phyloP scores from a whole-genome alignment of 371 early-diverging fungal species.

The Sanchytrium tribonematis region DNA sequence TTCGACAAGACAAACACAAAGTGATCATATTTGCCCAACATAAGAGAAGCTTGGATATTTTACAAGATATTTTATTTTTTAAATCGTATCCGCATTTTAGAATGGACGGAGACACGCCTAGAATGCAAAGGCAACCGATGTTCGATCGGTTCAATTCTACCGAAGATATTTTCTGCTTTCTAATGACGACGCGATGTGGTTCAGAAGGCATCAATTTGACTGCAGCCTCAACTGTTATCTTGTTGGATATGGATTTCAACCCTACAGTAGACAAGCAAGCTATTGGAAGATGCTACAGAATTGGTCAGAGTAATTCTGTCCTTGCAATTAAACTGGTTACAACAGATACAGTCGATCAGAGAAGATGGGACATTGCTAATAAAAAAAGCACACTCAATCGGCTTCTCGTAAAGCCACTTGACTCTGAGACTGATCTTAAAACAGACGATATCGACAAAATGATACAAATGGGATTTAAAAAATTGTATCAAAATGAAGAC shows the following conservation, averaged over 20 bases:
- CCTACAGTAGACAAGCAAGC: constrained; percentile 91
- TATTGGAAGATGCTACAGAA: constrained; percentile 68
- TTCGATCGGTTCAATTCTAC: constrained; percentile 60
- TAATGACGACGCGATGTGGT: constrained; percentile 70
- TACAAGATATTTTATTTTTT: not conserved
- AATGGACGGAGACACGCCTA: constrained; percentile 10
- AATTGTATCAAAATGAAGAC: not conserved
- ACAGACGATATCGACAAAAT: not conserved
- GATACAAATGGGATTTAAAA: not conserved
- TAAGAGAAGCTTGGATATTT: not conserved
- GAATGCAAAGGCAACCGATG: constrained; percentile 41
- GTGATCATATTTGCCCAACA: not conserved
- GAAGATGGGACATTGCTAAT: not conserved
- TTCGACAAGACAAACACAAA: not conserved
- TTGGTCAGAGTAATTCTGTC: constrained; percentile 82
- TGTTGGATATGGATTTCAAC: constrained; percentile 91
- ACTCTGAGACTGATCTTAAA: not conserved
- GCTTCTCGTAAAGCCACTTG: not conserved
- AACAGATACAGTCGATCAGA: constrained; percentile 7
- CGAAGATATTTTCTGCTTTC: constrained; percentile 55
- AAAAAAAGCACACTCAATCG: not conserved
- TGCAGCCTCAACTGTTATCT: constrained; percentile 78
- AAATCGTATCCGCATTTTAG: constrained; percentile 6
- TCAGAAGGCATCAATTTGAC: constrained; percentile 91
- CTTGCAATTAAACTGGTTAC: constrained; percentile 8